Evolutionary conservation across 2,329 filamentous ascomycete genomes (phyloP).

Genomic region (Colletotrichum musicola): DNA sequence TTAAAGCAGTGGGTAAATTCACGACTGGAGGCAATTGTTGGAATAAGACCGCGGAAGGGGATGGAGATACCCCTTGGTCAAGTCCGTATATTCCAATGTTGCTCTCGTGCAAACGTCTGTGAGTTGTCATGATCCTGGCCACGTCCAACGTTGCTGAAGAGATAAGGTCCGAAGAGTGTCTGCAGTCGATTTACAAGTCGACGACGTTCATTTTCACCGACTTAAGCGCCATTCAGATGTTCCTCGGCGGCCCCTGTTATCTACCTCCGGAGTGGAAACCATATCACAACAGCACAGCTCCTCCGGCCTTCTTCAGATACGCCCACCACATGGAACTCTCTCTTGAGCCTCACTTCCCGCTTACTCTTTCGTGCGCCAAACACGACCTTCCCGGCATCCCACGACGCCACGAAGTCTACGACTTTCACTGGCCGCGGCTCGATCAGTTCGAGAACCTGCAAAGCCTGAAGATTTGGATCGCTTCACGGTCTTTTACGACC

Average conservation of each 20-base stretch:
- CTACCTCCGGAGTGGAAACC: neutral
- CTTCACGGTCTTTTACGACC: neutral
- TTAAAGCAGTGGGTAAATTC: neutral
- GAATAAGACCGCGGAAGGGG: neutral
- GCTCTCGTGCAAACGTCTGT: conserved; percentile 27
- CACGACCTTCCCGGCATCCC: neutral
- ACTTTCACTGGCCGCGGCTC: conserved; percentile 26
- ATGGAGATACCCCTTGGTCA: neutral
- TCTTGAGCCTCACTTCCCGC: neutral
- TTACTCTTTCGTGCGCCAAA: neutral
- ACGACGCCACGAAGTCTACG: conserved; percentile 8
- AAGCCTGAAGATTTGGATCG: conserved; percentile 5
- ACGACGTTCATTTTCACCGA: conserved; percentile 29
- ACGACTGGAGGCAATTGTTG: neutral
- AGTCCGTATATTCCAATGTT: conserved; percentile 22
- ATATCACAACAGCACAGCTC: neutral
- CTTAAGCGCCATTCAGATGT: neutral
- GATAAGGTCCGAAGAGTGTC: conserved; percentile 9
- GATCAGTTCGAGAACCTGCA: neutral
- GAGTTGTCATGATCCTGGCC: neutral
- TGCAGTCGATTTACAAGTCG: conserved; percentile 17
- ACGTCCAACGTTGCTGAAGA: neutral
- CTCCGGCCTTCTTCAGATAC: neutral
- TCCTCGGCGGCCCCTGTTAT: conserved; percentile 20
- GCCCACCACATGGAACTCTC: conserved; percentile 11